Base-by-base conservation (phyloP, 371 early-diverging fungal species). In the Mortierella sp. region DNA sequence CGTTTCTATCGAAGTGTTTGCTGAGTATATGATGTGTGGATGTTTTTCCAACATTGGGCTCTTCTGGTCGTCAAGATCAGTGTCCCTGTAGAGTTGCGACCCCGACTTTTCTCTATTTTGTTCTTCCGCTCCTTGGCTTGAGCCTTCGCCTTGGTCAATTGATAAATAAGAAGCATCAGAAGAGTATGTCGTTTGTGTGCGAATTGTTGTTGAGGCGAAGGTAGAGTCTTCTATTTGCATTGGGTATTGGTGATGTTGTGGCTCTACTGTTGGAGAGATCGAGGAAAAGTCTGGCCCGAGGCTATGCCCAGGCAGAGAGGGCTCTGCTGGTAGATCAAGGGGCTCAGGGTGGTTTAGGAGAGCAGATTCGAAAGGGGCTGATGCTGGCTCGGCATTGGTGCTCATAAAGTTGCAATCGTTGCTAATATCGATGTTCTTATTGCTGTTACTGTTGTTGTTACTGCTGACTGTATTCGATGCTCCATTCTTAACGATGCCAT, bases 31-130 rank as follows among this genome's bases (percentile, higher is more conserved):
- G 69, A 77, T 77, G 39, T 72, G 69, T 22, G 72, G 63, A 37
- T 77, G 72, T 10, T 65, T 72, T 49, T 49, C 65, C 62, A 63
- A 40, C 10, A 52, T 9, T 57, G 76, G 76, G 70, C 71, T 75
- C 68, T 65, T 28, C 11, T 51, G 26, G 28, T 30, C 58, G 28
- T 57, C 52, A 55, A 35, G 40, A 1, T 26, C 73, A 37, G 40
- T 68, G 52, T 32, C 45, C 39, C 60, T 62, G 39, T 68, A 28
- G 43, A 62, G 24, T 68, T 74, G 68, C 22, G 58, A 20, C 68
- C 66, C 68, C 68, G 74, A 68, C 61, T 28, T 59, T 58, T 30
- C 59, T 70, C 40, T 18, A 55, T 2, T 12, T 16, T 49, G 49
- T 26, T 55, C 55, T 55, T 22, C 22, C 28, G 55, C 28, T 24